Base-by-base conservation (phyloP, 1,284 basidiomycete genomes). In the Boletus sp. region DNA sequence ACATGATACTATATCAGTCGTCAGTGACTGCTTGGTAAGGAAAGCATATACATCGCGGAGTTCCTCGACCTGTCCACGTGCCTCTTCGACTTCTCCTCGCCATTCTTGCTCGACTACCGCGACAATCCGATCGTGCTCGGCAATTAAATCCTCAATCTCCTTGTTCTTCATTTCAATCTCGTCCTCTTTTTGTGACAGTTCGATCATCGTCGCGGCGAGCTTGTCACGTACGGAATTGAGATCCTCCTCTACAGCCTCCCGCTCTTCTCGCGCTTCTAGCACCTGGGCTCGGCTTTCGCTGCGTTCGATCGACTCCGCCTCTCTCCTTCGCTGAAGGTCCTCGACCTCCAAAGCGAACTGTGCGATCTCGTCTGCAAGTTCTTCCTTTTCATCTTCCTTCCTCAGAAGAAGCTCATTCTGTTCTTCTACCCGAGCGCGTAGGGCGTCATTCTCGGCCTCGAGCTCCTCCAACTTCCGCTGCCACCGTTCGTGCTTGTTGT, bases 181-280 rank as follows among this genome's bases (percentile, higher is more conserved):
- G 55, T 88, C 87, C 57, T 91, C 89, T 63, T 80, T 84, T 65
- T 88, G 82, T 62, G 89, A 85, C 23, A 91, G 68, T 65, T 91
- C 88, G 53, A 93, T 89, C 57, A 82, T 76, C 5, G 81, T 77
- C 0, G 86, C 86, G 0, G 89, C 85, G 3, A 91, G 72, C 62
- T 81, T 81, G 67, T 92, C 90, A 41, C 82, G 72, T 34, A 88
- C 68, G 0, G 78, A 73, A 57, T 89, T 88, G 46, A 90, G 63
- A 54, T 84, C 84, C 13, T 85, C 85, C 59, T 89, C 84, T 2
- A 84, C 76, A 1, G 78, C 81, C 58, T 88, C 84, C 23, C 84
- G 70, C 51, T 84, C 82, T 51, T 87, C 82, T 16, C 78, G 70
- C 51, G 82, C 84, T 58, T 88, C 84, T 37, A 84, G 50, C 1